These are phyloP conservation scores for Colletotrichum graminicola DNA, from an alignment of 2,329 filamentous ascomycete genomes.

Conservation along the genomic window DNA sequence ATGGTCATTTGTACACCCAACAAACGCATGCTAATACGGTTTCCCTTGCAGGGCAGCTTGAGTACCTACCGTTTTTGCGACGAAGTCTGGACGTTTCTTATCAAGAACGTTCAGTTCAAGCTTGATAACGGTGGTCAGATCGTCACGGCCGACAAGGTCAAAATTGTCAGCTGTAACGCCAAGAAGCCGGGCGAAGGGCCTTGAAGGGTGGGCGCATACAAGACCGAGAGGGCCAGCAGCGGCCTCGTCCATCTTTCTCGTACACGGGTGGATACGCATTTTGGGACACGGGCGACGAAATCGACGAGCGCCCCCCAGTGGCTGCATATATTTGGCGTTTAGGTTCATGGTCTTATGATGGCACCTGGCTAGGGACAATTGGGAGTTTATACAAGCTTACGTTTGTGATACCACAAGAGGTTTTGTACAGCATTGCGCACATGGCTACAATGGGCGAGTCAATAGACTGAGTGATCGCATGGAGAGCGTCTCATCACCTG, in stretches of 20 bases:
- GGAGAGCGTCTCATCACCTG: neutral
- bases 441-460: neutral
- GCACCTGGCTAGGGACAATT: conserved; percentile 18
- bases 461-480: conserved; percentile 29
- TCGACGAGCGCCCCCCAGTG: conserved; percentile 22
- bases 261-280: conserved; percentile 26
- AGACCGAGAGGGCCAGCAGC: conserved; percentile 1
- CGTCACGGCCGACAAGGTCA: conserved; percentile 90
- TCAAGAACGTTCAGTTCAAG: conserved; percentile 99
- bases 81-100: conserved; percentile 99
- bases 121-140: conserved; percentile 82
- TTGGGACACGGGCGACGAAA: conserved; percentile 13
- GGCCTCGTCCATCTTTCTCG: conserved; percentile 11
- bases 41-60: conserved; percentile 81
- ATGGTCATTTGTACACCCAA: neutral
- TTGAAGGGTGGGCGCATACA: conserved; percentile 14
- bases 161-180: conserved; percentile 98
- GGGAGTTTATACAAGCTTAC: conserved; percentile 36
- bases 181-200: conserved; percentile 70
- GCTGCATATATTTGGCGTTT: conserved; percentile 40
- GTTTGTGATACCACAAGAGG: conserved; percentile 38
- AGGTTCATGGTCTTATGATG: conserved; percentile 28
- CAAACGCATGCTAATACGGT: conserved; percentile 2
- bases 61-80: conserved; percentile 99
- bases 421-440: conserved; percentile 31